Evolutionary conservation across 179 eudicot species (phyloP).

Genomic region (Silene vulgaris): DNA sequence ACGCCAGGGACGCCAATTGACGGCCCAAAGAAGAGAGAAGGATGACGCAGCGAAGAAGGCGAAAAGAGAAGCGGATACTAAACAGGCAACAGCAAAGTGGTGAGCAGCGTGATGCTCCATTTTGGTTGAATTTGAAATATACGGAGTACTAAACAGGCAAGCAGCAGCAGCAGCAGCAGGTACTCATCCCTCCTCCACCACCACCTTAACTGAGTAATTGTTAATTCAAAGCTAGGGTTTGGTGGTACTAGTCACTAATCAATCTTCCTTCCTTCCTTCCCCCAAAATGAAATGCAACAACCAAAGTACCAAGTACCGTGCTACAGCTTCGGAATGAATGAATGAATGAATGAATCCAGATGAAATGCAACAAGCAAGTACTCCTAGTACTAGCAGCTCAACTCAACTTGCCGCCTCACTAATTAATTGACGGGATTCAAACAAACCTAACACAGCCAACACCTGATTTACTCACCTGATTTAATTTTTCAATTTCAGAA

Average conservation of each 20-base stretch:
- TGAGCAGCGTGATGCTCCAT: not conserved
- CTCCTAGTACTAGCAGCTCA: not conserved
- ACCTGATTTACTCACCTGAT: not conserved
- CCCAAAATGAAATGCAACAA: not conserved
- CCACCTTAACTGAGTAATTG: too few relatives aligned
- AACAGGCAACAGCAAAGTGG: conserved; percentile 44
- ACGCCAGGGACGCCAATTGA: conserved; percentile 99
- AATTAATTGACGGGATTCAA: not conserved
- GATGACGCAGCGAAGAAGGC: conserved; percentile 60
- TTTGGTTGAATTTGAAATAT: not conserved
- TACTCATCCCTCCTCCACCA: not conserved
- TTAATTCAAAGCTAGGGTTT: conserved; percentile 1
- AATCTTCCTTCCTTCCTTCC: not conserved
- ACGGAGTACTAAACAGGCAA: too few relatives aligned
- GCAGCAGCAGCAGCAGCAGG: not conserved
- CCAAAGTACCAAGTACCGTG: too few relatives aligned
- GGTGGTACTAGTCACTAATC: not conserved
- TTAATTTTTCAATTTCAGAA: not conserved
- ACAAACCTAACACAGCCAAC: not conserved
- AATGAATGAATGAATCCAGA: not conserved
- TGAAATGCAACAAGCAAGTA: too few relatives aligned
- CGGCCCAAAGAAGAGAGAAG: conserved; percentile 87
- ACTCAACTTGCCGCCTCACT: not conserved
- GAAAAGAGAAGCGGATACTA: conserved; percentile 60
- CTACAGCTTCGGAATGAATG: not conserved